Conservation (phyloP, 805 yeast genomes). For the Saccharomycopsis vini region DNA sequence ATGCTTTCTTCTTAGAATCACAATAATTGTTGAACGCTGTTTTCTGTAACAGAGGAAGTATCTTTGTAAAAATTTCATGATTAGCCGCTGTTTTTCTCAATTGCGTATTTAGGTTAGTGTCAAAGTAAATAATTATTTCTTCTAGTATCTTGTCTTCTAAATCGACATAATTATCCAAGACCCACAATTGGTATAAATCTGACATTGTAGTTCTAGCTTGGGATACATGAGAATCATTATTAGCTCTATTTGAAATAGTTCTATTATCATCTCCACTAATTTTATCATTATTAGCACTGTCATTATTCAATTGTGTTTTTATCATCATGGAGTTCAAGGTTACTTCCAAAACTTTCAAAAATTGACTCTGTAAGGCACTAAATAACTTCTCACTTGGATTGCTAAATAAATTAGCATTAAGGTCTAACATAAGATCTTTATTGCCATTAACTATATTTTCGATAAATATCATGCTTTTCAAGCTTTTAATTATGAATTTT, state of each 20-base stretch:
- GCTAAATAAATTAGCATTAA: slow-evolving; percentile 20
- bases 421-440: slow-evolving; percentile 9
- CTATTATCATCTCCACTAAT: not conserved
- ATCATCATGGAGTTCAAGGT: slow-evolving; percentile 26
- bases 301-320: slow-evolving; percentile 18
- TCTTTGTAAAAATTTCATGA: slow-evolving; percentile 34
- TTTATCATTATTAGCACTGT: slow-evolving; percentile 3
- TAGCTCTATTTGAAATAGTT: too few species aligned
- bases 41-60: slow-evolving; percentile 36
- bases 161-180: slow-evolving; percentile 26
- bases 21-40: slow-evolving; percentile 47
- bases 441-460: slow-evolving; percentile 17
- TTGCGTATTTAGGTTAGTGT: slow-evolving; percentile 39
- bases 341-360: slow-evolving; percentile 28
- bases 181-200: slow-evolving; percentile 18
- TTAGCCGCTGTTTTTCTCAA: slow-evolving; percentile 27
- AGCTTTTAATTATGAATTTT: slow-evolving; percentile 27
- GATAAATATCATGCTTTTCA: slow-evolving; percentile 19
- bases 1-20: slow-evolving; percentile 35
- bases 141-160: slow-evolving; percentile 40
- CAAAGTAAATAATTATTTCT: slow-evolving; percentile 39
- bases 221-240: not conserved
- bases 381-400: slow-evolving; percentile 28
- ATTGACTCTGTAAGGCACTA: slow-evolving; percentile 26
- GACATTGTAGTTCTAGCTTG: slow-evolving; percentile 12